Percentiles rank a stretch among this genome's conserved stretches.
Evolutionary conservation across 2,329 filamentous ascomycete genomes (phyloP).

Genomic region (Dactylonectria estremocensis): DNA sequence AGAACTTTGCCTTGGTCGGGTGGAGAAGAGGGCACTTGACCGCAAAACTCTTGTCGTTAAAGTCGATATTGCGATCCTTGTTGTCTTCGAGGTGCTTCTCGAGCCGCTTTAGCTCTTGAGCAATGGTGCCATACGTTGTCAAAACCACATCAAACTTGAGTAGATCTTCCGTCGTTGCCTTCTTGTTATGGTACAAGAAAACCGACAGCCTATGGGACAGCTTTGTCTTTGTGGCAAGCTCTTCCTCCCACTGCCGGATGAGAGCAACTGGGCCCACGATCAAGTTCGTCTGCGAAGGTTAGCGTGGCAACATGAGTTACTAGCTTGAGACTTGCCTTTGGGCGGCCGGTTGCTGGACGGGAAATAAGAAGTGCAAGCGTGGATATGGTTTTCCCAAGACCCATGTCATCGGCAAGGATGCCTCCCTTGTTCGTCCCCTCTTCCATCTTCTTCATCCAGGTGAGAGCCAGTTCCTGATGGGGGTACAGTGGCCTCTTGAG

Average conservation of each 20-base stretch:
- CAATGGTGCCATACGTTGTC: constrained; percentile 88
- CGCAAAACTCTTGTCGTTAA: constrained; percentile 54
- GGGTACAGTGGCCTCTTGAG: constrained; percentile 81
- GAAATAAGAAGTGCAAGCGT: constrained; percentile 83
- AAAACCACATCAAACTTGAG: constrained; percentile 82
- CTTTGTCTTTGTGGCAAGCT: constrained; percentile 81
- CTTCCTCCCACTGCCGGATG: constrained; percentile 87
- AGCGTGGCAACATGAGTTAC: constrained; percentile 25
- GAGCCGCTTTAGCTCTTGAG: constrained; percentile 73
- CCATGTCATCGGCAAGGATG: constrained; percentile 95
- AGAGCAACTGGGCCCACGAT: constrained; percentile 87
- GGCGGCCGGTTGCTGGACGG: constrained; percentile 68
- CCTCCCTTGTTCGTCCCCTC: constrained; percentile 85
- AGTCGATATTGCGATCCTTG: constrained; percentile 56
- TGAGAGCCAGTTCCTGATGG: constrained; percentile 86
- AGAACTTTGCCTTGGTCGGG: constrained; percentile 74
- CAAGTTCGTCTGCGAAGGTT: constrained; percentile 77
- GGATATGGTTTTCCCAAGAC: constrained; percentile 90
- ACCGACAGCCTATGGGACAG: constrained; percentile 72
- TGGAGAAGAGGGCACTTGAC: constrained; percentile 73
- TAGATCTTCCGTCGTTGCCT: constrained; percentile 73
- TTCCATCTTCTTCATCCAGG: constrained; percentile 89
- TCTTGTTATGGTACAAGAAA: constrained; percentile 80
- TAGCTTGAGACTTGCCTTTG: constrained; percentile 48
- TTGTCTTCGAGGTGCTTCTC: constrained; percentile 67